Evolutionary conservation across 1,284 basidiomycete genomes (phyloP).

Genomic region (Meira nashicola): DNA sequence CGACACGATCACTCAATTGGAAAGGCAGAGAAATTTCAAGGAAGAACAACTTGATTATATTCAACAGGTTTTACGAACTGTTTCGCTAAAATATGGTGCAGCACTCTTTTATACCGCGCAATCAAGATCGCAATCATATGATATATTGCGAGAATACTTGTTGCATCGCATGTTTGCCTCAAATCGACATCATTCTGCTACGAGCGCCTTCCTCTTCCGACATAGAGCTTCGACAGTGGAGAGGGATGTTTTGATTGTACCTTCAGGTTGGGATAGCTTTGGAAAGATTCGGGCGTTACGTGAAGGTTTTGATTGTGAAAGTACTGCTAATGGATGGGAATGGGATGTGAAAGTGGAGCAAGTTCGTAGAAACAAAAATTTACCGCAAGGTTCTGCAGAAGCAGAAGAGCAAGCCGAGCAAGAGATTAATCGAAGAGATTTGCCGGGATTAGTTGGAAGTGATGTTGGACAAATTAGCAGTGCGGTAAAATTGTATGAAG

Average conservation of each 20-base stretch:
- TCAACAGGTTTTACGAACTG: conserved; percentile 85
- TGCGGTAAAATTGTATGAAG: conserved; percentile 41
- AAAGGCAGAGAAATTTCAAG: conserved; percentile 55
- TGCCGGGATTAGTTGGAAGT: conserved; percentile 4
- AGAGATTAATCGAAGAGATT: conserved; percentile 16
- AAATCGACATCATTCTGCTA: conserved; percentile 53
- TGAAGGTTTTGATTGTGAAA: conserved; percentile 81
- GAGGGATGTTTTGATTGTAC: conserved; percentile 82
- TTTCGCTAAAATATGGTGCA: conserved; percentile 90
- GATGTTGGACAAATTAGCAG: conserved; percentile 24
- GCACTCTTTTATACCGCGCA: conserved; percentile 84
- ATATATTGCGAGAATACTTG: conserved; percentile 75
- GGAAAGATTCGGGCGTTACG: conserved; percentile 86
- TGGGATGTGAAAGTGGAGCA: conserved; percentile 34
- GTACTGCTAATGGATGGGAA: conserved; percentile 70
- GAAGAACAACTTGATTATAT: conserved; percentile 92
- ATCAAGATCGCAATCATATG: conserved; percentile 68
- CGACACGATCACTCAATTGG: conserved; percentile 52
- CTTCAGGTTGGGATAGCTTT: conserved; percentile 95
- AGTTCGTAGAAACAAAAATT: conserved; percentile 18
- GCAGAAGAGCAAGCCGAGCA: conserved; percentile 30
- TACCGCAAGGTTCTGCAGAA: conserved; percentile 18
- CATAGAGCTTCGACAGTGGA: conserved; percentile 86
- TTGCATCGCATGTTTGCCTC: conserved; percentile 75
- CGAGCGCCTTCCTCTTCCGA: conserved; percentile 77